Evolutionary conservation across 306 rosid species (phyloP), one percentile per base, ranked within the genome.

Genomic region (Acmispon strigosus): DNA sequence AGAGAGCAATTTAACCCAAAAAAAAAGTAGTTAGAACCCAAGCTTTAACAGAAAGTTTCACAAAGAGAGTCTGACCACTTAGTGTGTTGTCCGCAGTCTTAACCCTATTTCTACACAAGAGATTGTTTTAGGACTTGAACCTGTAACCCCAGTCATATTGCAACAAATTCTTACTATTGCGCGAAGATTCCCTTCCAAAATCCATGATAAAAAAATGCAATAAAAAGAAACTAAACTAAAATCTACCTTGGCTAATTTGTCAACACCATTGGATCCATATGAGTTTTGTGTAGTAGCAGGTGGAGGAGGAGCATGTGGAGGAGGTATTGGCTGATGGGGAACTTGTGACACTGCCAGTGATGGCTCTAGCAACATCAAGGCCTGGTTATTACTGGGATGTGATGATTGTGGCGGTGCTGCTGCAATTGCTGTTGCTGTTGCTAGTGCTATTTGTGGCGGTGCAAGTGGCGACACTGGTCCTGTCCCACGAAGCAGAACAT

Each of bases 231-330:
- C 27, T 0, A 50, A 59, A 22, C 1, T 1, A 18, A 65, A 24
- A 27, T 20, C 49, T 84, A 92, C 98, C 98, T 93, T 90, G 39
- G 83, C 14, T 51, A 80, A 55, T 79, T 83, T 85, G 29, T 87
- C 97, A 77, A 73, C 72, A 14, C 92, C 99, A 69, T 89, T 86
- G 65, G 96, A 89, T 24, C 89, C 99, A 62, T 75, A 79, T n/a
- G 97, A 91, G 59, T 90, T 90, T 65, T 86, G 98, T 4, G 85
- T 65, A 29, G 66, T 70, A 14, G 71, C 55, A 10, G 22, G 87
- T 2, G 84, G 85, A 43, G 82, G 27, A 45, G 66, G 37, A 9
- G 71, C 75, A 66, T 75, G 20, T 8, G 51, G 36, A 9, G 62
- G 77, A 8, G 66, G 66, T 2, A 71, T 75, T 5, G 63, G 79